Evolutionary conservation across 352 stramenopile genomes (phyloP), one percentile per base, ranked within the genome.

Genomic region (Phytophthora hybrid): DNA sequence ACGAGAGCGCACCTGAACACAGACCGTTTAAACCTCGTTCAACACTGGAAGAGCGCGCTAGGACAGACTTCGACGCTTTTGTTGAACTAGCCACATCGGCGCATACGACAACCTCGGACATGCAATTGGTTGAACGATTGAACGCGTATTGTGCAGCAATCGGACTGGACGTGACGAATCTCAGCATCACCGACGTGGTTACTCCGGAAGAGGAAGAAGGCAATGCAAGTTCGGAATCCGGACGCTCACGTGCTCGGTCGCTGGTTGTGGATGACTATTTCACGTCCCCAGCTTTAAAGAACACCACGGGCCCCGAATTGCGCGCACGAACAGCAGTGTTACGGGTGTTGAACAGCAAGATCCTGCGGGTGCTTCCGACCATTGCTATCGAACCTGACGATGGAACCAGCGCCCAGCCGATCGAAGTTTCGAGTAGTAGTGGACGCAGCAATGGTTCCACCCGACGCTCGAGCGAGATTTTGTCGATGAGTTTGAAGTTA

Each of bases 281-380:
- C 34, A 90, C 87, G 8, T 87, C 85, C 0, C 86, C 86, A 26
- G 79, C 82, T 26, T 65, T 95, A 14, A 92, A 93, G 66, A 53
- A 63, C 9, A 71, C 95, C 19, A 75, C 71, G n/a, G 83, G 88
- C 0, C 77, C 87, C 1, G 81, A 88, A 63, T 80, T 99, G 39
- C 89, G 98, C 66, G 95, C 93, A 29, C 82, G 97, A 14, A 93
- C 96, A 71, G 88, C 95, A 1, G 81, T 99, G 51, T 79, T 99
- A 62, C 87, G 95, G 1, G 87, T 98, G 14, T 76, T 99, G n/a
- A 93, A 98, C 75, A 87, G 87, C 52, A 99, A 99, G 66, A 84
- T 97, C 18, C 66, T 87, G 31, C 89, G 92, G 8, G 88, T 92
- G 13, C 79, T 98, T 21, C 93, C 94, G 9, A 75, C 97, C 32